Evolutionary conservation across 345 rosid genomes (phyloP), one percentile per base, ranked within the genome.

Genomic region (Arabis hirsuta): DNA sequence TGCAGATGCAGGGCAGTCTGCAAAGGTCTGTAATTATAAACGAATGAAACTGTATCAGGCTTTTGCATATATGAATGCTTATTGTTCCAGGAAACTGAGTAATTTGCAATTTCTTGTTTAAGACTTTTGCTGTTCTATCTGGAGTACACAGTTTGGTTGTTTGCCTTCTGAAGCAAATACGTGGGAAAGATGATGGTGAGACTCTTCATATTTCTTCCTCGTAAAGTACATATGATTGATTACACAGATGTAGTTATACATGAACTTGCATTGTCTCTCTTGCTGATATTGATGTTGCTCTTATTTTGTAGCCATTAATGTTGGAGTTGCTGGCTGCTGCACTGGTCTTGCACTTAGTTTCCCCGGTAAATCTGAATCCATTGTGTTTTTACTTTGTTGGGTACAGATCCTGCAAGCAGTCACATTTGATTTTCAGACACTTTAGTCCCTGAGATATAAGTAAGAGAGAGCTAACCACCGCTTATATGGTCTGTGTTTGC

Each of bases 121-220:
- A 77, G 80, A 77, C 80, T 9, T 77, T 77, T 51, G 80, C 80
- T 22, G 68, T 77, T 57, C 42, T 77, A 44, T 77, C 80, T 8
- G 80, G 80, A 77, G 76, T 77, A n/a, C 80, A 77, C 67, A 77
- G 72, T 71, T 43, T 77, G 44, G 80, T 77, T 51, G 80, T 71
- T 24, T 77, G 78, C 31, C 86, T 92, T 72, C 75, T 95, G 82
- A 91, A 90, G 89, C 87, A 81, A 85, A 56, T 88, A 44, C 81
- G 97, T n/a, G 94, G 99, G 44, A 95, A 91, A 83, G 94, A 91
- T 84, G 99, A 95, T 53, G 90, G 99, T 95, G 81, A 67, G 75
- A n/a, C 62, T 54, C 73, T 68, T 45, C 44, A 26, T 3, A 24
- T 64, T 20, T 52, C 34, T 26, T 31, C 14, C 10, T 56, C 39